Conservation (phyloP, 371 early-diverging fungal genomes). For the Mucor racemosus region DNA sequence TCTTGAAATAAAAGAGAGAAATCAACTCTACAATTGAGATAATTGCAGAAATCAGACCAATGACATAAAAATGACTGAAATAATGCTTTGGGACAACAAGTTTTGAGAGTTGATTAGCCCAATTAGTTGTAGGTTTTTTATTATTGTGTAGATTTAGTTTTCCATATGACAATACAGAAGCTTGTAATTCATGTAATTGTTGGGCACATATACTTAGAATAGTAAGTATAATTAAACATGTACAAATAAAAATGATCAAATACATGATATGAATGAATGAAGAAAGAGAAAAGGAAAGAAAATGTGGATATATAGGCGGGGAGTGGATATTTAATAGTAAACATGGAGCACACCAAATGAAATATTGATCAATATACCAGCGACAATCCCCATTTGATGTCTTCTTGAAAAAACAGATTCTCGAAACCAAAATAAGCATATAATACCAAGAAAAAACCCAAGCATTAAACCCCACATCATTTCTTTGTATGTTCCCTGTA, state of each 20-base stretch:
- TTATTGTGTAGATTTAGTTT: constrained; percentile 38
- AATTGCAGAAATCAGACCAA: constrained; percentile 45
- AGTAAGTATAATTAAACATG: constrained; percentile 29
- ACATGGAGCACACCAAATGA: constrained; percentile 67
- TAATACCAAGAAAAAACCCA: constrained; percentile 71
- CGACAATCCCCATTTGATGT: constrained; percentile 72
- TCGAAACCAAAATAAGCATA: constrained; percentile 71
- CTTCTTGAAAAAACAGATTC: constrained; percentile 68
- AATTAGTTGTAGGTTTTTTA: constrained; percentile 29
- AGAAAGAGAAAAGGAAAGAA: constrained; percentile 1
- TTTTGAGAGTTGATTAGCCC: constrained; percentile 23
- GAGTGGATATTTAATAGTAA: constrained; percentile 42
- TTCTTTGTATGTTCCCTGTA: constrained; percentile 66
- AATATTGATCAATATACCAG: constrained; percentile 72
- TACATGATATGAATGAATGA: constrained; percentile 13
- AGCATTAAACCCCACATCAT: constrained; percentile 68
- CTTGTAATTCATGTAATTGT: constrained; percentile 29
- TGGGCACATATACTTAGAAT: constrained; percentile 33
- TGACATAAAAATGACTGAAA: constrained; percentile 74
- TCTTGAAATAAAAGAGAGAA: neutral
- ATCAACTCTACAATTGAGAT: constrained; percentile 29
- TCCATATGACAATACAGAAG: constrained; percentile 51
- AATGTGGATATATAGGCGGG: neutral
- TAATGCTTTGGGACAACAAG: constrained; percentile 65
- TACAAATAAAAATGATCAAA: constrained; percentile 27